phyloP scores from a whole-genome alignment of 176 grass and related monocot genomes.

The Puya raimondii region DNA sequence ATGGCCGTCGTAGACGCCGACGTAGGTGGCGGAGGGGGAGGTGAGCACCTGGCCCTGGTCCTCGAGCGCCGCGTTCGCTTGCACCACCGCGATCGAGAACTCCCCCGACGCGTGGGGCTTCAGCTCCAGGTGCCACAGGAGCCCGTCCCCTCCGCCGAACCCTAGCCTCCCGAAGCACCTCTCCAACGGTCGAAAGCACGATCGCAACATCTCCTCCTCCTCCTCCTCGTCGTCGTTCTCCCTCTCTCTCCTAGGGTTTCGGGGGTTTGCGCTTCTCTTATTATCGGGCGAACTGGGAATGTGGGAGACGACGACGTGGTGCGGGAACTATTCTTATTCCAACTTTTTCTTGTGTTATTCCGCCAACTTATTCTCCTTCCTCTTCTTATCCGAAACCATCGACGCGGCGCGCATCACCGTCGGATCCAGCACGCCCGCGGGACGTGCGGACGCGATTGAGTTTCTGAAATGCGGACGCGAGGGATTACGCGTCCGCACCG shows the following conservation, averaged over 20 bases:
- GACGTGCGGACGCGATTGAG: neutral
- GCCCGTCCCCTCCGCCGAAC: slow-evolving; percentile 1
- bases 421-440: neutral
- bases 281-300: neutral
- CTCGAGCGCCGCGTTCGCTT: slow-evolving; percentile 29
- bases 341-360: too few relatives aligned
- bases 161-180: slow-evolving; percentile 11
- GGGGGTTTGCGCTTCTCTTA: too few relatives aligned
- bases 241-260: neutral
- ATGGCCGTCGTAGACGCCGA: slow-evolving; percentile 47
- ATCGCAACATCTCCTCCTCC: slow-evolving; percentile 5
- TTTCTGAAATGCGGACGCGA: neutral
- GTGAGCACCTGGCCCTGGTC: slow-evolving; percentile 33
- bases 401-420: neutral
- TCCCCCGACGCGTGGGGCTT: slow-evolving; percentile 25
- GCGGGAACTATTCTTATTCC: neutral
- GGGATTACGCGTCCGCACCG: neutral
- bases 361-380: too few relatives aligned
- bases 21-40: slow-evolving; percentile 22
- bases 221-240: neutral
- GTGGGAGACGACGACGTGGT: neutral
- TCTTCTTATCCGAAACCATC: neutral
- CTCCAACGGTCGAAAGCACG: slow-evolving; percentile 9
- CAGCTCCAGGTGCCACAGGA: slow-evolving; percentile 27
- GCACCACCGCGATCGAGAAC: slow-evolving; percentile 33